Evolutionary conservation across 257 asterid species (phyloP).

Genomic region (Gynochthodes officinalis): DNA sequence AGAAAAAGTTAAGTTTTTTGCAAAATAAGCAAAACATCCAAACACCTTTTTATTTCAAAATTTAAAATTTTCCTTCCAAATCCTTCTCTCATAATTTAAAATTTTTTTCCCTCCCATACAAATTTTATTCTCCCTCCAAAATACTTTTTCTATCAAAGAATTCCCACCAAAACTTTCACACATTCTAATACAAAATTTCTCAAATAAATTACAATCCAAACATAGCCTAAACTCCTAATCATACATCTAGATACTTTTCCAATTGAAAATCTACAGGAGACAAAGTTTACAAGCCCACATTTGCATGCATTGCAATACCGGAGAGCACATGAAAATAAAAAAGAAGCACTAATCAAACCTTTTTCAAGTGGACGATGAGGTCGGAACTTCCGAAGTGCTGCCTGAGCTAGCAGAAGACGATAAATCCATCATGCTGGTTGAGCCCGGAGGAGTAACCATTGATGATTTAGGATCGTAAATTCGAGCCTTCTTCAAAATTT

Average conservation of each 20-base stretch:
- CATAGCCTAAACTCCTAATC: constrained; percentile 4
- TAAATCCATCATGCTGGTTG: constrained; percentile 19
- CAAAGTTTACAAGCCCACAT: not conserved
- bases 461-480: constrained; percentile 45
- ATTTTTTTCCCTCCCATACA: too few relatives aligned
- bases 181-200: too few relatives aligned
- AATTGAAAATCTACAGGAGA: not conserved
- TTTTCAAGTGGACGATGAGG: not conserved
- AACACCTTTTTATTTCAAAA: too few relatives aligned
- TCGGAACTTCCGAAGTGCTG: not conserved
- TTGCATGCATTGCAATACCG: not conserved
- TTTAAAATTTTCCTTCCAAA: too few relatives aligned
- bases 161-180: too few relatives aligned
- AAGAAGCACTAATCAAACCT: not conserved
- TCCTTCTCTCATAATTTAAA: too few relatives aligned
- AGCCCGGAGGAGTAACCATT: constrained; percentile 21
- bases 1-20: too few relatives aligned
- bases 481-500: constrained; percentile 73
- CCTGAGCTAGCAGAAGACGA: constrained; percentile 11
- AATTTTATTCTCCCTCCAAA: too few relatives aligned
- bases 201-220: too few relatives aligned
- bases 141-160: too few relatives aligned
- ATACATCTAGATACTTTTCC: not conserved
- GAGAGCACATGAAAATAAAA: not conserved
- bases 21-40: too few relatives aligned